Evolutionary conservation across 2,329 filamentous ascomycete species (phyloP).

Genomic region (Arthrocladium fulminans): DNA sequence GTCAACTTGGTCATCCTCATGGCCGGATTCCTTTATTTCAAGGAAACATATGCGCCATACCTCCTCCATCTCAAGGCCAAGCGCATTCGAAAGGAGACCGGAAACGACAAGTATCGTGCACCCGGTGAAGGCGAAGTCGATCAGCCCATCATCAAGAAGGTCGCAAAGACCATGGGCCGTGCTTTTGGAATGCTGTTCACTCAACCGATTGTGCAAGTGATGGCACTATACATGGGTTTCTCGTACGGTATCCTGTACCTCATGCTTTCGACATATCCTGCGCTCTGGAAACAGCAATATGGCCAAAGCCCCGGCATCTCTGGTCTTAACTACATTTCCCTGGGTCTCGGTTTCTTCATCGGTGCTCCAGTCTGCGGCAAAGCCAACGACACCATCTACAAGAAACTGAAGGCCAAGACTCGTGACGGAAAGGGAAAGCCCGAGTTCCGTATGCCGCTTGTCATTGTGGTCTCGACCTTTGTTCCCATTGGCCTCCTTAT

Average conservation of each 20-base stretch:
- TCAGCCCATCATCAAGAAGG: conserved; percentile 22
- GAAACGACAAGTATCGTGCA: conserved; percentile 25
- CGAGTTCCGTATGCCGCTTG: conserved; percentile 49
- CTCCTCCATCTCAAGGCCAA: conserved; percentile 50
- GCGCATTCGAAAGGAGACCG: conserved; percentile 30
- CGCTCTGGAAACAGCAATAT: conserved; percentile 47
- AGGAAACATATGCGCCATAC: conserved; percentile 54
- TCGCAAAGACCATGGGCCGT: conserved; percentile 37
- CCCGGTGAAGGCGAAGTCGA: conserved; percentile 25
- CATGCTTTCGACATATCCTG: conserved; percentile 51
- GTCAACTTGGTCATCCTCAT: conserved; percentile 50
- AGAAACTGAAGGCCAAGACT: conserved; percentile 24
- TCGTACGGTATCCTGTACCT: conserved; percentile 54
- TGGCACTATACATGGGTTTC: conserved; percentile 46
- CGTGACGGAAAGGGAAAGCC: conserved; percentile 29
- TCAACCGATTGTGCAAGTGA: conserved; percentile 50
- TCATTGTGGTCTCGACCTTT: conserved; percentile 43
- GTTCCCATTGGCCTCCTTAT: conserved; percentile 40
- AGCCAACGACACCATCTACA: conserved; percentile 37
- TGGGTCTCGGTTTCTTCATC: conserved; percentile 50
- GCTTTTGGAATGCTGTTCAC: conserved; percentile 46
- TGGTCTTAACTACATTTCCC: conserved; percentile 52
- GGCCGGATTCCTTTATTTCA: conserved; percentile 47
- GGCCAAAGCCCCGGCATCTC: conserved; percentile 43
- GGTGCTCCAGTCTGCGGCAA: conserved; percentile 40